Evolutionary conservation across 352 stramenopile species (phyloP).

Genomic region (Pythium volutum): DNA sequence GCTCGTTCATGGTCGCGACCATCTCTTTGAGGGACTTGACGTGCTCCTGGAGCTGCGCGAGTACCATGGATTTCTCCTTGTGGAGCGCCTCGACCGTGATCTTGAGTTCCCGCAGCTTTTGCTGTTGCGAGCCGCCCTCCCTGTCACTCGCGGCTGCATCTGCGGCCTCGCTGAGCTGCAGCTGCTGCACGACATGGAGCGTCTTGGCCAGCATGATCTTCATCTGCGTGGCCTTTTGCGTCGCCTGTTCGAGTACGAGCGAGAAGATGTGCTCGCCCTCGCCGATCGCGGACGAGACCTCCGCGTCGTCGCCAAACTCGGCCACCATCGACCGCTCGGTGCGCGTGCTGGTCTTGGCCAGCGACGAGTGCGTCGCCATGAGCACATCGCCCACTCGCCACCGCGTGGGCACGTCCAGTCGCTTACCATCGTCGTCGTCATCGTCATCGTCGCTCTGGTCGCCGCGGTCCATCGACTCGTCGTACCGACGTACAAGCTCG

Average conservation of each 20-base stretch:
- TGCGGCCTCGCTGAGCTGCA: conserved; percentile 38
- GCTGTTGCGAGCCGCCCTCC: conserved; percentile 16
- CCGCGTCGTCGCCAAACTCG: conserved; percentile 53
- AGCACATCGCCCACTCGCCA: conserved; percentile 69
- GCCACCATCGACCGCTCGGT: conserved; percentile 49
- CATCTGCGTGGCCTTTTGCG: conserved; percentile 35
- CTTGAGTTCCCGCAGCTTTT: conserved; percentile 41
- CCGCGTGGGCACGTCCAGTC: conserved; percentile 26
- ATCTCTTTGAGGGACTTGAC: conserved; percentile 44
- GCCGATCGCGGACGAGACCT: conserved; percentile 40
- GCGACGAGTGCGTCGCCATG: conserved; percentile 53
- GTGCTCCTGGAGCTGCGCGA: conserved; percentile 59
- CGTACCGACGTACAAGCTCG: conserved; percentile 64
- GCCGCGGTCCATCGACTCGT: conserved; percentile 32
- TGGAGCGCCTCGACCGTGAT: conserved; percentile 50
- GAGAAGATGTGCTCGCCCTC: conserved; percentile 35
- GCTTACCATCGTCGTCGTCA: conserved; percentile 22
- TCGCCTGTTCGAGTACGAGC: conserved; percentile 31
- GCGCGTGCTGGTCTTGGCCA: conserved; percentile 53
- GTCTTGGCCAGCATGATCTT: conserved; percentile 34
- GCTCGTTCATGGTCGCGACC: conserved; percentile 41
- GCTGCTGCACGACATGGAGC: conserved; percentile 43
- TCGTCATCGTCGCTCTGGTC: conserved; percentile 25
- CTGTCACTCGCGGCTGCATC: conserved; percentile 3
- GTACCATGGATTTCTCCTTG: conserved; percentile 58